phyloP scores from a whole-genome alignment of 331 rosid species.

The Cydonia oblonga region DNA sequence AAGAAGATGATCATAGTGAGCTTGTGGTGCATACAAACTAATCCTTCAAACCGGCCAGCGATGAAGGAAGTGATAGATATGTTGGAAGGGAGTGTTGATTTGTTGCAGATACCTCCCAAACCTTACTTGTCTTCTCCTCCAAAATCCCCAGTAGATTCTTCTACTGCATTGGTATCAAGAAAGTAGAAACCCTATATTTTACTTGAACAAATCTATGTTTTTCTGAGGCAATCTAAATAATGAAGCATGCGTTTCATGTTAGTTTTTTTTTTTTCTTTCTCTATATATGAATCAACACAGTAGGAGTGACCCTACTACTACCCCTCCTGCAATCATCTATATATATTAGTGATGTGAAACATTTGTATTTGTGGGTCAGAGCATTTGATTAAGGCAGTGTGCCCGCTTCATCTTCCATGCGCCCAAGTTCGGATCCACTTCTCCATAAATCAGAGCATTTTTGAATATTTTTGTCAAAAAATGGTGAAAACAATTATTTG shows the following conservation, averaged over 20 bases:
- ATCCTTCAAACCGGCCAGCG: not conserved
- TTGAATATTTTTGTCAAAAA: too few species aligned
- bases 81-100: slow-evolving; percentile 8
- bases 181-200: not conserved
- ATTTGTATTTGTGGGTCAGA: too few species aligned
- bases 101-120: not conserved
- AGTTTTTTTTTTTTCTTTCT: fast-evolving
- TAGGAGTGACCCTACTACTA: slow-evolving; percentile 60
- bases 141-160: not conserved
- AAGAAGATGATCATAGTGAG: slow-evolving; percentile 11
- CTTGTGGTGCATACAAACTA: slow-evolving; percentile 19
- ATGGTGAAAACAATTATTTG: too few species aligned
- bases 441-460: too few species aligned
- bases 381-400: fast-evolving
- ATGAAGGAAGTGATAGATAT: slow-evolving; percentile 13
- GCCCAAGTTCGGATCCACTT: too few species aligned
- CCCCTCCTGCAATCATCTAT: slow-evolving; percentile 55
- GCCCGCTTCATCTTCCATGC: too few species aligned
- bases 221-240: not conserved
- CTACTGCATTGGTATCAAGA: not conserved
- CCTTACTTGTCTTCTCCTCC: slow-evolving; percentile 9
- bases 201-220: not conserved
- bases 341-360: not conserved
- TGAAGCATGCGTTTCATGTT: not conserved
- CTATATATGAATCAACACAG: not conserved